phyloP scores from a whole-genome alignment of 176 grass and related monocot species.

The Echinochloa phyllopogon region DNA sequence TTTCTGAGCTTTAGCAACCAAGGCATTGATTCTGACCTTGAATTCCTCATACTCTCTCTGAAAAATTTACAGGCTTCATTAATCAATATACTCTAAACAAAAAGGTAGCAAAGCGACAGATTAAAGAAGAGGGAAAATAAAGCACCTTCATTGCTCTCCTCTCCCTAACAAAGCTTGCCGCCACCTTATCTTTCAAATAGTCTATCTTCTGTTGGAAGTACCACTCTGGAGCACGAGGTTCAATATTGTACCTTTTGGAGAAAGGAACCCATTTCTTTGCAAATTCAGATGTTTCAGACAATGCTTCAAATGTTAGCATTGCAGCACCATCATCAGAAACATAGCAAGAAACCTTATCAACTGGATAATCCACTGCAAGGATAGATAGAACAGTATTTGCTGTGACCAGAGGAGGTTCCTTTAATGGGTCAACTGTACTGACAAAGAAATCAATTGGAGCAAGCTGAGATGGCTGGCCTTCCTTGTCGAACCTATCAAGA shows the following conservation, averaged over 20 bases:
- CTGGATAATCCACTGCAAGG: slow-evolving; percentile 83
- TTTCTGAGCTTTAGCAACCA: slow-evolving; percentile 95
- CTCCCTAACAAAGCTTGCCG: slow-evolving; percentile 72
- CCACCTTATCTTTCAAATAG: slow-evolving; percentile 88
- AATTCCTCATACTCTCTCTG: slow-evolving; percentile 97
- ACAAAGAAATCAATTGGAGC: slow-evolving; percentile 85
- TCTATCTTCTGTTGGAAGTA: slow-evolving; percentile 96
- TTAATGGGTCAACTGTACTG: slow-evolving; percentile 89
- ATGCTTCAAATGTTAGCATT: slow-evolving; percentile 91
- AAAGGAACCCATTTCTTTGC: slow-evolving; percentile 98
- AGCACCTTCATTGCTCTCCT: slow-evolving; percentile 92
- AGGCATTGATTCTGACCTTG: slow-evolving; percentile 88
- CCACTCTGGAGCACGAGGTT: slow-evolving; percentile 82
- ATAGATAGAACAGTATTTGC: slow-evolving; percentile 96
- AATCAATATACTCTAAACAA: slow-evolving; percentile 37
- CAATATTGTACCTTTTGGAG: slow-evolving; percentile 79
- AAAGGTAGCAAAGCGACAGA: slow-evolving; percentile 21
- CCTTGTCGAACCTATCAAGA: slow-evolving; percentile 86
- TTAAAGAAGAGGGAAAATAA: background rate
- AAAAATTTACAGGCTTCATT: slow-evolving; percentile 10
- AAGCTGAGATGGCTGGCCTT: slow-evolving; percentile 74
- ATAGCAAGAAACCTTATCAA: slow-evolving; percentile 94
- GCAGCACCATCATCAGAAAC: slow-evolving; percentile 98
- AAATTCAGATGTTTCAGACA: slow-evolving; percentile 98
- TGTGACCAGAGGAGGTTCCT: slow-evolving; percentile 92